Base-by-base conservation (phyloP, 2,329 filamentous ascomycete genomes). In the Penicillium polonicum region DNA sequence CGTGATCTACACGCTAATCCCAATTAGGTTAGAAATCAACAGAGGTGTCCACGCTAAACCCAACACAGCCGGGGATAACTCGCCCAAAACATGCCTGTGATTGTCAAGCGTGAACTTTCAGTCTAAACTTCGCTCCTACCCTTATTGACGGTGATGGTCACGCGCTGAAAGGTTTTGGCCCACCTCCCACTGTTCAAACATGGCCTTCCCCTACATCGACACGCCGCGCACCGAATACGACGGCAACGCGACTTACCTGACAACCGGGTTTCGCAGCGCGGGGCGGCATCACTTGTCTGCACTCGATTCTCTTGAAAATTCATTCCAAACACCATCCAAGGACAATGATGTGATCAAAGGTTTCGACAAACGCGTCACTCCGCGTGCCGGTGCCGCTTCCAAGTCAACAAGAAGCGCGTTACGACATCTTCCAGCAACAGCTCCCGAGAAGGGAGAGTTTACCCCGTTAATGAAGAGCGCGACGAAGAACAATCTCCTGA, bases 391-490 rank as follows among this genome's bases (percentile, higher is more conserved):
- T 62, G 85, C 87, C 19, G 86, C 70, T 49, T 63, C 69, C 7
- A 74, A 69, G 61, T 68, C 70, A 17, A 67, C 68, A 9, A 71
- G 71, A 64, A 75, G 66, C 67, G 72, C 88, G 21, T 82, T 96
- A 42, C 83, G 85, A 68, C 94, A 91, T 68, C 80, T 91, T 23
- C 88, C 88, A 23, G 80, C 82, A 38, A 83, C 83, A 62, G 80
- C 78, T 17, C 70, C 74, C 5, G 68, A 69, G 13, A 82, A 80
- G 62, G 88, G 87, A 66, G 95, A 99, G 69, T 99, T 99, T 74
- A 99, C 94, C 0, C 94, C 95, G 0, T 80, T 99, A 65, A 85
- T 99, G 72, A 96, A 96, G 75, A 88, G 85, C 66, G 70, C 82
- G 79, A 81, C 92, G 81, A 79, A 91, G 80, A 83, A 89, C 80